Evolutionary conservation across 768 basidiomycete genomes (phyloP), one percentile per base, ranked within the genome.

Genomic region (Gymnopilus dilepis): DNA sequence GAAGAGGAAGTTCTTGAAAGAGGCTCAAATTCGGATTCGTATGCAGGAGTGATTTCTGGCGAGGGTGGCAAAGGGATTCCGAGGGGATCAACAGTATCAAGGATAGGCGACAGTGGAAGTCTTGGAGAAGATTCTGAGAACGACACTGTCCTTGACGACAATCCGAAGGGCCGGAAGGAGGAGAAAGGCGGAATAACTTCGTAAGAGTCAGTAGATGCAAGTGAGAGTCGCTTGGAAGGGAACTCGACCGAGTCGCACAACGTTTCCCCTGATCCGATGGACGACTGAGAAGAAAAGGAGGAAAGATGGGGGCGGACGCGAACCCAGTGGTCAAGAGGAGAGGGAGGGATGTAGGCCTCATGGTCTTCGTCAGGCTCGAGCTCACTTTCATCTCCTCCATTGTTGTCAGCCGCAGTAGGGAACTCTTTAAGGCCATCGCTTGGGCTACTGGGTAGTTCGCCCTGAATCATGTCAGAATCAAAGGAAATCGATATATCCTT

Each of bases 201-300:
- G 42, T 62, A 67, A 8, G 69, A 69, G 30, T 69, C 67, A 12
- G 59, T 56, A 0, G 65, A 41, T 11, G 58, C 52, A 6, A 67
- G 60, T 5, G 71, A 69, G 22, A 70, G 48, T 15, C 71, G 67
- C 54, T 72, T 72, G 21, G 60, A 28, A 13, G 67, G 66, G 24
- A 69, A 64, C 42, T 69, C 71, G 12, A 60, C 37, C 2, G 58
- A 60, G 9, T 72, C 68, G 59, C 67, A 68, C 11, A 72, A 58
- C 0, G 71, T 72, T 26, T 70, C 71, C 26, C 68, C 19, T 2
- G 71, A 72, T 22, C 65, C 65, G 38, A 72, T 61, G 6, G 71
- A 72, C n/a, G 71, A 70, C 12, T 63, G 65, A 33, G 65, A 67
- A 6, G 63, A 64, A 60, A 72, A 42, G 58, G 58, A 50, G 59